Conservation (phyloP, 805 yeast species). For the Blastobotrys mokoenaii region DNA sequence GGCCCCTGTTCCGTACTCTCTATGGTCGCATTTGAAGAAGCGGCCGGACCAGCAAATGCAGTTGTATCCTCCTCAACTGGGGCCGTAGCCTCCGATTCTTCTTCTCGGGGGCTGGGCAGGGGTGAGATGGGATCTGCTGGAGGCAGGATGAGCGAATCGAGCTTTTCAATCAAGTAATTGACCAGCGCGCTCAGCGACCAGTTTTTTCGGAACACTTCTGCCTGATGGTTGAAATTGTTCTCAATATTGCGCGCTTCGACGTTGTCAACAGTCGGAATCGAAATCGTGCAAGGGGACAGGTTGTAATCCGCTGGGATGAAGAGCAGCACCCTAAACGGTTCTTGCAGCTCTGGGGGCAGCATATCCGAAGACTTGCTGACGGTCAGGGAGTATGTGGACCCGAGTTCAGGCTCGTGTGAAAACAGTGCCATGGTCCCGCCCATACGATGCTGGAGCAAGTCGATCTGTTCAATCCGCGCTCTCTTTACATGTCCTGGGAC, state of each 20-base stretch:
- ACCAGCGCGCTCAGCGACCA: conserved; percentile 18
- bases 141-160: conserved; percentile 16
- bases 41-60: not conserved
- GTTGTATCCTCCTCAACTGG: not conserved
- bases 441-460: conserved; percentile 12
- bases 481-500: conserved; percentile 14
- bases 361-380: conserved; percentile 13
- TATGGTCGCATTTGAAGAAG: no score
- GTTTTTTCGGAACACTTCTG: conserved; percentile 7
- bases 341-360: conserved; percentile 11
- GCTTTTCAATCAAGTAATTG: conserved; percentile 14
- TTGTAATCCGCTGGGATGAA: conserved; percentile 17
- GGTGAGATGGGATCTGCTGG: conserved; percentile 2
- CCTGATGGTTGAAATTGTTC: conserved; percentile 18
- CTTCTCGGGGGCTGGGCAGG: not conserved
- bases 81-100: not conserved
- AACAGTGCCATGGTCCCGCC: conserved; percentile 4
- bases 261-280: conserved; percentile 10
- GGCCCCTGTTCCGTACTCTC: not conserved
- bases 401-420: conserved; percentile 5
- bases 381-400: conserved; percentile 5
- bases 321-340: conserved; percentile 10
- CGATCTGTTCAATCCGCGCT: conserved; percentile 16
- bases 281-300: conserved; percentile 13
- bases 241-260: conserved; percentile 13